phyloP scores from a whole-genome alignment of 805 yeast genomes.

The Ogataea pini region DNA sequence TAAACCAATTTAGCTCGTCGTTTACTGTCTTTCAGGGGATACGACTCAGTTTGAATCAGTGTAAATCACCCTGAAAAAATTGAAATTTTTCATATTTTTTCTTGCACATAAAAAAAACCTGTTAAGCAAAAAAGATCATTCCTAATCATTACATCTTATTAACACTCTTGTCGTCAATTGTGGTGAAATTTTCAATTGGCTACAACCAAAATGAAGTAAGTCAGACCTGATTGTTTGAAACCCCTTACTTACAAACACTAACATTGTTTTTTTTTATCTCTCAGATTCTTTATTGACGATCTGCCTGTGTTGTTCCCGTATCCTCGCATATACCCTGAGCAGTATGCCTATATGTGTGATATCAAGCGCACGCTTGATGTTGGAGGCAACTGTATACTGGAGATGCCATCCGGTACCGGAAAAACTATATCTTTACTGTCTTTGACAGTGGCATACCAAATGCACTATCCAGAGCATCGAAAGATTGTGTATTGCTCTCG shows the following conservation, averaged over 20 bases:
- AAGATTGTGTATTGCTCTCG: slow-evolving; percentile 97
- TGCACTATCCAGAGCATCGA: slow-evolving; percentile 88
- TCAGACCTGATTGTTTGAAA: background rate
- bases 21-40: no score
- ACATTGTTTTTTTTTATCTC: background rate
- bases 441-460: slow-evolving; percentile 91
- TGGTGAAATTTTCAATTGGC: no score
- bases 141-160: no score
- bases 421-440: slow-evolving; percentile 92
- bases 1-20: no score
- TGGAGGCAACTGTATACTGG: slow-evolving; percentile 94
- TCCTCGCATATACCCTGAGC: slow-evolving; percentile 96
- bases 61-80: no score
- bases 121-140: background rate
- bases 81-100: no score
- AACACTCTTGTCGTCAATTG: no score
- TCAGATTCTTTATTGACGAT: slow-evolving; percentile 91
- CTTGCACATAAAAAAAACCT: background rate
- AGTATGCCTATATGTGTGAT: slow-evolving; percentile 96
- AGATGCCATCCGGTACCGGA: slow-evolving; percentile 99
- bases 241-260: background rate
- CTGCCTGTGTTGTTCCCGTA: slow-evolving; percentile 94
- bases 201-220: background rate
- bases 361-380: slow-evolving; percentile 91
- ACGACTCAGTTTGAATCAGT: no score